Conservation (phyloP, 352 stramenopile species). For the Phytophthora nicotianae region DNA sequence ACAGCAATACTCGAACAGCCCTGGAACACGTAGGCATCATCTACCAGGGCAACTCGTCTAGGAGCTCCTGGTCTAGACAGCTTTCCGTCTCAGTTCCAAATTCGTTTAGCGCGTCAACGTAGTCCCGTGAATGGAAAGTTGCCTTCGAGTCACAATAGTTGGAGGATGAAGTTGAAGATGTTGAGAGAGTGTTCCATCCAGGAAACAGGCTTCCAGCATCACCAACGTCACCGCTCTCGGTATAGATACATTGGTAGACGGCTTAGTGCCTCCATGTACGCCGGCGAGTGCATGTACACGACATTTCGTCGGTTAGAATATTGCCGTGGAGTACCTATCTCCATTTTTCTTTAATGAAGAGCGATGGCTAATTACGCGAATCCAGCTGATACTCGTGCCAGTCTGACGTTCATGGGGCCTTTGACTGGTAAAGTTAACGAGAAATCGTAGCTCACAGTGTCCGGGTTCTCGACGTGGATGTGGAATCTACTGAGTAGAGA, state of each 20-base stretch:
- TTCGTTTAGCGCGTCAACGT: slow-evolving; percentile 8
- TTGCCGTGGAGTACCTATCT: neutral
- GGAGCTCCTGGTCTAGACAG: neutral
- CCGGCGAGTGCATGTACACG: slow-evolving; percentile 11
- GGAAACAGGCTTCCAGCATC: slow-evolving; percentile 36
- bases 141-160: slow-evolving; percentile 28
- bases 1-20: slow-evolving; percentile 65
- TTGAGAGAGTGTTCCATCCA: slow-evolving; percentile 16
- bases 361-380: neutral
- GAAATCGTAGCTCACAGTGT: slow-evolving; percentile 33
- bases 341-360: neutral
- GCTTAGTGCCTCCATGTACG: slow-evolving; percentile 36
- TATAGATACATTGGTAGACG: slow-evolving; percentile 42
- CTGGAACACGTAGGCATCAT: slow-evolving; percentile 63
- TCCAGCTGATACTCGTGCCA: slow-evolving; percentile 18
- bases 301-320: slow-evolving; percentile 4
- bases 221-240: slow-evolving; percentile 53
- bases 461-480: slow-evolving; percentile 32
- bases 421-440: slow-evolving; percentile 51
- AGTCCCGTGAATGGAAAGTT: slow-evolving; percentile 43
- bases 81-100: neutral
- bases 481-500: slow-evolving; percentile 44
- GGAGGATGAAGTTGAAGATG: slow-evolving; percentile 45
- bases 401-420: slow-evolving; percentile 30
- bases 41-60: slow-evolving; percentile 56